phyloP scores from a whole-genome alignment of 78 protist genomes.

The Dictyostelium firmibasis region DNA sequence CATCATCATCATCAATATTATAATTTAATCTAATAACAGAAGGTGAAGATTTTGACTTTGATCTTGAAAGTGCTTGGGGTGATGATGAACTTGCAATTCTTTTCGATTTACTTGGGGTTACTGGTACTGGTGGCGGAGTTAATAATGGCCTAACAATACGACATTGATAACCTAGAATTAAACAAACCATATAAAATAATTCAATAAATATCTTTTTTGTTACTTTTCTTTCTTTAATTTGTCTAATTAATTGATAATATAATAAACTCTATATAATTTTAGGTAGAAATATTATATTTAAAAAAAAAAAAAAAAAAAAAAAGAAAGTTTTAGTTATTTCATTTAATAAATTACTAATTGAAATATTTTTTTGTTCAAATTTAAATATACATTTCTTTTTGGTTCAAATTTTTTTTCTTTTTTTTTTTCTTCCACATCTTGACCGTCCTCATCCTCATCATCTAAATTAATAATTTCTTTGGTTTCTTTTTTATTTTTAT shows the following conservation, averaged over 20 bases:
- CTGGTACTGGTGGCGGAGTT: conserved; percentile 39
- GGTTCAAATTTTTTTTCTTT: background rate
- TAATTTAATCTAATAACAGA: background rate
- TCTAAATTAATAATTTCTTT: background rate
- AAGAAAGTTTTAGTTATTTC: background rate
- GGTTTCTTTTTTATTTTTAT: background rate
- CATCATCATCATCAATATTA: background rate
- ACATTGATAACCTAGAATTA: background rate
- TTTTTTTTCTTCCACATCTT: background rate
- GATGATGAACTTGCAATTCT: background rate
- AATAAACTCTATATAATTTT: background rate
- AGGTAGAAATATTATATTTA: background rate
- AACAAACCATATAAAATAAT: conserved; percentile 46
- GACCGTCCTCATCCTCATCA: background rate
- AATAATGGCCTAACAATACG: background rate
- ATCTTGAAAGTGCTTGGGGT: background rate
- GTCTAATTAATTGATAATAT: background rate
- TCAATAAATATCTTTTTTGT: background rate
- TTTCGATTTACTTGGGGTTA: conserved; percentile 29
- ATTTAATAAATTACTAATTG: too few relatives aligned
- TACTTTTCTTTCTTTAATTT: background rate
- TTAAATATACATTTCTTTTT: background rate
- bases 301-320: background rate
- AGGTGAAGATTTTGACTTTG: conserved; percentile 9
- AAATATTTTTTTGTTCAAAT: background rate